Evolutionary conservation across 2,329 filamentous ascomycete species (phyloP).

Genomic region (Cladorrhinum sp.): DNA sequence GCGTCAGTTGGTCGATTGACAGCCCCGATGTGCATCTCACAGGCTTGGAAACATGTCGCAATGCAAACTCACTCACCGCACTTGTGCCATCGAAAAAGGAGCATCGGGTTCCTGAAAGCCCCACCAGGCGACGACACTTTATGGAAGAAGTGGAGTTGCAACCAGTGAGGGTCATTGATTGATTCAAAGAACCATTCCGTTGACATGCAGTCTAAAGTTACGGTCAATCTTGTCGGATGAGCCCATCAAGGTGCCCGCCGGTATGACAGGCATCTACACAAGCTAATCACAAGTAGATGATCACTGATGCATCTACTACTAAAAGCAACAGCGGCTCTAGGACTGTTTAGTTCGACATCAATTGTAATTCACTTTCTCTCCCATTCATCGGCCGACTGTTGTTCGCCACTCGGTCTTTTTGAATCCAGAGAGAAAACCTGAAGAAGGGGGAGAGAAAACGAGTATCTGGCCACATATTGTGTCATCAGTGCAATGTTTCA

Average conservation of each 20-base stretch:
- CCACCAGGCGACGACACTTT: not conserved
- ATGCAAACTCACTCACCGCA: not conserved
- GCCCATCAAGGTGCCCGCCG: not conserved
- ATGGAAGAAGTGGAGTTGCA: not conserved
- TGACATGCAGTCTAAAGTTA: not conserved
- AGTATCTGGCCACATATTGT: not conserved
- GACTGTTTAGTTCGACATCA: no score
- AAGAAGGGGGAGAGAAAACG: not conserved
- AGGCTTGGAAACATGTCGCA: no score
- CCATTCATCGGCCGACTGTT: no score
- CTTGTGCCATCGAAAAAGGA: not conserved
- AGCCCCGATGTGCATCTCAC: no score
- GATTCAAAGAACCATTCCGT: not conserved
- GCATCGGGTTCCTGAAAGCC: not conserved
- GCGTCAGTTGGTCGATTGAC: no score
- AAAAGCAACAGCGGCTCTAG: no score
- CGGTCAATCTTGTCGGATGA: not conserved
- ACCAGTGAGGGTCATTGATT: not conserved
- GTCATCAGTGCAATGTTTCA: not conserved
- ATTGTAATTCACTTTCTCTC: no score
- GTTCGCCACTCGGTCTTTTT: conserved; percentile 15
- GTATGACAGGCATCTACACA: no score
- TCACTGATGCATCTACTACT: no score
- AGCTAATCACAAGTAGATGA: no score
- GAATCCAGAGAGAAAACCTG: conserved; percentile 7